Conservation (phyloP, 257 asterid species). For the Penstemon eatonii region DNA sequence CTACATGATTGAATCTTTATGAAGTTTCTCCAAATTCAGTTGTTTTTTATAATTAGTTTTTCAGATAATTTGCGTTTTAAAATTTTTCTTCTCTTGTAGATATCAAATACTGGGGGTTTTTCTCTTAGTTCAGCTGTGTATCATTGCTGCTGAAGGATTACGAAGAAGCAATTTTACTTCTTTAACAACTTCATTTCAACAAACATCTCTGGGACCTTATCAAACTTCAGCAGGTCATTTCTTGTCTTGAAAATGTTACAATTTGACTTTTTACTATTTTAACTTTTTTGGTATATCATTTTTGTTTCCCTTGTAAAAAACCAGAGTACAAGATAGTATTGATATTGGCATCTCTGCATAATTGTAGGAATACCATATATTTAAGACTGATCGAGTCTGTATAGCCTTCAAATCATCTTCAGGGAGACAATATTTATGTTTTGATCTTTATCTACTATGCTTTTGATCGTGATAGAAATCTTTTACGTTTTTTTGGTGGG, state of each 20-base stretch:
- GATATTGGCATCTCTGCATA: background rate
- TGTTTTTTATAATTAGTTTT: background rate
- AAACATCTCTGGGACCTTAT: slow-evolving; percentile 66
- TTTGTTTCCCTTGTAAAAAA: slow-evolving; percentile 9
- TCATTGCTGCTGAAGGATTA: slow-evolving; percentile 88
- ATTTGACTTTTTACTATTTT: background rate
- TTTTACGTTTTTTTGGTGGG: slow-evolving; percentile 19
- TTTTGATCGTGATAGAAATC: background rate
- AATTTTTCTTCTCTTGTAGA: slow-evolving; percentile 46
- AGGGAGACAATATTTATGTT: background rate
- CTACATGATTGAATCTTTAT: slow-evolving; percentile 1
- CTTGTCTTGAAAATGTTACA: slow-evolving; percentile 7
- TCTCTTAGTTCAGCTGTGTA: slow-evolving; percentile 91
- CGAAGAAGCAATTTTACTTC: slow-evolving; percentile 86
- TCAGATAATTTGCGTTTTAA: slow-evolving; percentile 10
- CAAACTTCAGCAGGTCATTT: slow-evolving; percentile 70
- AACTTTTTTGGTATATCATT: background rate
- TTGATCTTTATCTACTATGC: slow-evolving; percentile 2
- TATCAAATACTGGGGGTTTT: slow-evolving; percentile 97
- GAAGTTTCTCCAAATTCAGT: background rate
- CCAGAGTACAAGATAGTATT: background rate
- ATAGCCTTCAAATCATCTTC: background rate
- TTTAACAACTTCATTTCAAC: slow-evolving; percentile 71
- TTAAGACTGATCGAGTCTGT: background rate
- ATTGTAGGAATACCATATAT: background rate